These are phyloP conservation scores for Populus alba DNA, from an alignment of 345 rosid genomes.

Conservation along the genomic window DNA sequence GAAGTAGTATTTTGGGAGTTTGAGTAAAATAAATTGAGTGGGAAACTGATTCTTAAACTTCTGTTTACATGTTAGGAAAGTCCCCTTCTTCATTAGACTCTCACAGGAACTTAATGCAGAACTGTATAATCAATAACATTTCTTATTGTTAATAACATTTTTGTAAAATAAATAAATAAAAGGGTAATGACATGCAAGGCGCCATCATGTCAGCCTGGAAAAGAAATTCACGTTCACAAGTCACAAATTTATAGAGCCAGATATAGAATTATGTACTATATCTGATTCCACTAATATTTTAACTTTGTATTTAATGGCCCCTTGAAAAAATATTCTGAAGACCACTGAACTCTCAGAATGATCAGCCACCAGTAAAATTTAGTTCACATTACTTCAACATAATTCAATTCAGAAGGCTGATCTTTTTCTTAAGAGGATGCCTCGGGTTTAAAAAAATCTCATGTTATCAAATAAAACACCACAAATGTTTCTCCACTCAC, in stretches of 20 bases:
- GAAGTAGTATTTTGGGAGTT: background rate
- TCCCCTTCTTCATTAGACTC: background rate
- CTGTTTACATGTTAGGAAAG: background rate
- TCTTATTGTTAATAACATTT: background rate
- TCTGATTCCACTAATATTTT: background rate
- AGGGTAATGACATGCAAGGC: background rate
- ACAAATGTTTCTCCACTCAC: background rate
- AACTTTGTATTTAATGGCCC: background rate
- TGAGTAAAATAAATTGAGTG: background rate
- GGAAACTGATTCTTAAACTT: background rate
- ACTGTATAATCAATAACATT: background rate
- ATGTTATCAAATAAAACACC: background rate
- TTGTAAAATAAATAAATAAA: background rate
- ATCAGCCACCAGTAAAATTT: background rate
- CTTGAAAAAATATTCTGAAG: background rate
- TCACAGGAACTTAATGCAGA: background rate
- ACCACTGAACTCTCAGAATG: background rate
- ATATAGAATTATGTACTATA: background rate
- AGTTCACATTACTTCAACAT: background rate
- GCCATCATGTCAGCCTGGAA: background rate
- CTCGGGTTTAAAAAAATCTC: background rate
- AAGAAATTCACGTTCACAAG: background rate
- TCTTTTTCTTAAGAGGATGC: background rate
- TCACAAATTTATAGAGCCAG: background rate
- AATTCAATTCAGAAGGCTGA: background rate